Base-by-base conservation (phyloP, 2,329 filamentous ascomycete genomes). In the Colletotrichum higginsianum region DNA sequence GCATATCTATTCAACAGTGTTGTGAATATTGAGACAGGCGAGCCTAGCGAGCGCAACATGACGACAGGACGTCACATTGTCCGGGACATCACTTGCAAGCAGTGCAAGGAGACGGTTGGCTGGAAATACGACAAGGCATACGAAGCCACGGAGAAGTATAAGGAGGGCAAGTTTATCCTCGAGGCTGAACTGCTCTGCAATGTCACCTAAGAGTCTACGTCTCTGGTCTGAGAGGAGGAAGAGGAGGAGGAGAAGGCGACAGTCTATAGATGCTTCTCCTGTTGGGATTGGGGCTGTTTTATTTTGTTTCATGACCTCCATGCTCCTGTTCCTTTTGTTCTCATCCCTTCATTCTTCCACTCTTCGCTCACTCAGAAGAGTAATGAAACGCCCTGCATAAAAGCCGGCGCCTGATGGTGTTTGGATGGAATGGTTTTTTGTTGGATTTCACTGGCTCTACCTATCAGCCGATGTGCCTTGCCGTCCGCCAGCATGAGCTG, bases 51-150 rank as follows among this genome's bases (percentile, higher is more conserved):
- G 85, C 94, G 96, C 75, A 97, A 93, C 85, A 99, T 99, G 96
- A 99, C 96, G 16, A 99, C 96, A 0, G 96, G 96, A 64, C 90
- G 94, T 66, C 96, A 99, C 83, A 88, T 98, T 67, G 96, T 99
- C 58, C 92, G 96, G 70, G 96, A 99, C 81, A 98, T 99, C 78
- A 87, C 87, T 70, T 99, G 96, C 85, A 89, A 93, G 70, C 94
- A 97, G 82, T 99, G 96, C 88, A 93, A 93, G 80, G 93, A 95
- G 82, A 93, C 92, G 40, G 96, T 99, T 64, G 96, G 96, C 46
- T 99, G 96, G 96, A 98, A 98, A 82, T 99, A 99, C 81, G 96
- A 99, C 83, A 98, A 97, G 85, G 96, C 96, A 1, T 98, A 93
- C 81, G 96, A 99, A 85, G 83, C 86, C 44, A 92, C 88, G 75